These are phyloP conservation scores for Podospora tetraspora DNA, from an alignment of 495 filamentous ascomycete species.

Conservation along the genomic window DNA sequence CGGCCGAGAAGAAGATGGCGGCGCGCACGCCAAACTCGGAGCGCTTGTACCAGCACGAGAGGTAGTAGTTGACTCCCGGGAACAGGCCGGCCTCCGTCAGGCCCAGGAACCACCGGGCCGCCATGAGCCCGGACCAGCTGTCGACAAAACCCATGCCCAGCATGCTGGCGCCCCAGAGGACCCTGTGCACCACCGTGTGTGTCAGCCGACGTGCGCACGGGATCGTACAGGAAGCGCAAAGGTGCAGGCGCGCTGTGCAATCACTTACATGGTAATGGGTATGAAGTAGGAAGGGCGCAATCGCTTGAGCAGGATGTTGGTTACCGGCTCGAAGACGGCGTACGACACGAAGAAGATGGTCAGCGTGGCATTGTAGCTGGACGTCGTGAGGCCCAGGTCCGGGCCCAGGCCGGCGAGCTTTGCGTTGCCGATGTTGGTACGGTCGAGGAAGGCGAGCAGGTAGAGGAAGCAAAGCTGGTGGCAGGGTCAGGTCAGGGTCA, in stretches of 20 bases:
- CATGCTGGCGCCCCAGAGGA: slow-evolving; percentile 72
- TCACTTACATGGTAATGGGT: slow-evolving; percentile 62
- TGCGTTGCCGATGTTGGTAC: slow-evolving; percentile 83
- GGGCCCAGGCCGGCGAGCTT: slow-evolving; percentile 69
- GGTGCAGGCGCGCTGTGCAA: not conserved
- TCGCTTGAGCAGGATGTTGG: slow-evolving; percentile 81
- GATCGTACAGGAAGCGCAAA: not conserved
- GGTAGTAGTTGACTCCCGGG: slow-evolving; percentile 81
- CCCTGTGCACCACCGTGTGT: slow-evolving; percentile 28
- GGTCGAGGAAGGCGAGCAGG: slow-evolving; percentile 76
- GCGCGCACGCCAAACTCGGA: slow-evolving; percentile 65
- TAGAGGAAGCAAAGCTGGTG: slow-evolving; percentile 73
- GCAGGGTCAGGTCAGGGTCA: not conserved
- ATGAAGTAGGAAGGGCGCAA: slow-evolving; percentile 53
- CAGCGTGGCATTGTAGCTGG: slow-evolving; percentile 66
- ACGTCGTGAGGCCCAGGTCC: slow-evolving; percentile 52
- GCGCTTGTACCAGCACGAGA: slow-evolving; percentile 84
- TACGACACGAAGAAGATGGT: slow-evolving; percentile 94
- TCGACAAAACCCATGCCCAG: slow-evolving; percentile 75
- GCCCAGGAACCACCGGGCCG: slow-evolving; percentile 81
- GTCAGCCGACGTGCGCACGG: not conserved
- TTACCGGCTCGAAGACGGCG: slow-evolving; percentile 76
- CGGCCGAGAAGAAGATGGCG: slow-evolving; percentile 89
- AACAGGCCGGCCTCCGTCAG: slow-evolving; percentile 80
- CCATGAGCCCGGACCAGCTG: slow-evolving; percentile 74